These are phyloP conservation scores for Acidomyces sp. DNA, from an alignment of 495 filamentous ascomycete genomes.

Conservation along the genomic window DNA sequence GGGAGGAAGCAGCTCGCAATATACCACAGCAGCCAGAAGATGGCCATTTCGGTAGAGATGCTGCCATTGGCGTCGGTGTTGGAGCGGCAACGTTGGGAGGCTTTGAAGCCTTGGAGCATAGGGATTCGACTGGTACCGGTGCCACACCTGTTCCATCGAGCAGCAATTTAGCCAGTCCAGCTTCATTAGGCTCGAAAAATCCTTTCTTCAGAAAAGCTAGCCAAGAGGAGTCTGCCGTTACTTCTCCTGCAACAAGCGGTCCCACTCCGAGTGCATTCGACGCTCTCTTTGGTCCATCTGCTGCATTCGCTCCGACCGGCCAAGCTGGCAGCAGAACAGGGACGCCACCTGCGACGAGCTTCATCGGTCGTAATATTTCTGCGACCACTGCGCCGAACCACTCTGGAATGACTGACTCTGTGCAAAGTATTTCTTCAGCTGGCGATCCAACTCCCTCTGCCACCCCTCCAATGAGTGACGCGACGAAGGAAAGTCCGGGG, in stretches of 20 bases:
- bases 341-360: slow-evolving; percentile 17
- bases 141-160: slow-evolving; percentile 63
- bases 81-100: slow-evolving; percentile 10
- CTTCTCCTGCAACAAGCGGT: slow-evolving; percentile 1
- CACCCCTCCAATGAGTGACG: slow-evolving; percentile 14
- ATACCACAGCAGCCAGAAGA: slow-evolving; percentile 26
- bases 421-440: slow-evolving; percentile 12
- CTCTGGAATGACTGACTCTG: slow-evolving; percentile 6
- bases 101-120: slow-evolving; percentile 7
- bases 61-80: slow-evolving; percentile 2
- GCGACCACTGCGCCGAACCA: not conserved
- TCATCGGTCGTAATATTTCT: slow-evolving; percentile 6
- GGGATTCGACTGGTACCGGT: slow-evolving; percentile 21
- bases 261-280: slow-evolving; percentile 18
- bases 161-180: slow-evolving; percentile 25
- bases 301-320: slow-evolving; percentile 12
- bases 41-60: slow-evolving; percentile 5
- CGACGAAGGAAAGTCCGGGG: slow-evolving; percentile 8
- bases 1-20: slow-evolving; percentile 25
- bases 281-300: slow-evolving; percentile 14
- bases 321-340: slow-evolving; percentile 10
- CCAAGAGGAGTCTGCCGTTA: slow-evolving; percentile 3
- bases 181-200: slow-evolving; percentile 62
- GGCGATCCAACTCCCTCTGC: slow-evolving; percentile 16
- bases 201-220: slow-evolving; percentile 64